Evolutionary conservation across 192 early-diverging fungal genomes (phyloP), one percentile per base, ranked within the genome.

Genomic region (Gonapodya prolifera): DNA sequence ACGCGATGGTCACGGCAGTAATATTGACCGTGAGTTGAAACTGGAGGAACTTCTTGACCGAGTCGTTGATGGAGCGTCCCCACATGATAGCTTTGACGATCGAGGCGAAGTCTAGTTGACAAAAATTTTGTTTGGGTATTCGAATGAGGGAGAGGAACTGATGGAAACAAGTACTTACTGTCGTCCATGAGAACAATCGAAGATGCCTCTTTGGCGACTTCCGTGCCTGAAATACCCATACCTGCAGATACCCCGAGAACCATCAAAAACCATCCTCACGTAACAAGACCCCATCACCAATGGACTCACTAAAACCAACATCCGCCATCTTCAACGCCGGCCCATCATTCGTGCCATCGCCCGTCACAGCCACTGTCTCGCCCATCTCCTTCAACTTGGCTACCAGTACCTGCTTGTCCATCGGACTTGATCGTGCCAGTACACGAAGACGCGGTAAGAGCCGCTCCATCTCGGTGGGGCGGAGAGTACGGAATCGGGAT

Each of bases 171-270:
- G 30, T 30, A n/a, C 8, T 75, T 2, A 2, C 73, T 18, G 8
- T 75, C 29, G n/a, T 29, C 30, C 30, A 75, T 75, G 30, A 75
- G 34, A 75, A 75, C 23, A n/a, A 75, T 75, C 29, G 32, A 74
- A 30, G 75, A 30, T 0, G 93, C 93, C 81, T n/a, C n/a, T n/a
- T n/a, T n/a, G n/a, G n/a, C n/a, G n/a, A n/a, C n/a, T n/a, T n/a
- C n/a, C n/a, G n/a, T 93, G 91, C 85, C 92, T 94, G 83, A 92
- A 89, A 1, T 93, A 91, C 80, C 93, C 92, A 28, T 93, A 94
- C 35, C 95, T 94, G 45, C 92, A 85, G 80, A 96, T 92, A 70
- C 95, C 95, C 95, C 95, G n/a, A n/a, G n/a, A n/a, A n/a, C n/a
- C n/a, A n/a, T n/a, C n/a, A n/a, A n/a, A n/a, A n/a, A n/a, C n/a